Percentiles rank a stretch among this genome's conserved stretches.
phyloP scores from a whole-genome alignment of 1,284 basidiomycete genomes.

The Ganoderma boninense region DNA sequence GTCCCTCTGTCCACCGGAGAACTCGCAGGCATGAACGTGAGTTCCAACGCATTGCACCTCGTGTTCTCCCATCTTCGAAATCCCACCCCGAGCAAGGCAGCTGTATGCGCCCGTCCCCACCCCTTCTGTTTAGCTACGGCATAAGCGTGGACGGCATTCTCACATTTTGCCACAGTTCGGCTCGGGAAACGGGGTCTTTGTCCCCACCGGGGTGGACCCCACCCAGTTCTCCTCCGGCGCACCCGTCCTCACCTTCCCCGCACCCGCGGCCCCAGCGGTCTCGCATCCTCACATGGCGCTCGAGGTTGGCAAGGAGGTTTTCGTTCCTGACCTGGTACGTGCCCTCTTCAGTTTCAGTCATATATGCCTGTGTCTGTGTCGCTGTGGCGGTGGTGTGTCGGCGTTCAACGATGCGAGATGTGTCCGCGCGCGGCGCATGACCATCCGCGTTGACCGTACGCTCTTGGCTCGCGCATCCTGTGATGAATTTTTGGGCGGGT shows the following conservation, averaged over 20 bases:
- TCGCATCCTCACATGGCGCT: constrained; percentile 74
- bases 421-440: neutral
- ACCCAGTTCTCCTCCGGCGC: constrained; percentile 53
- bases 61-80: neutral
- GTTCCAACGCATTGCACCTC: constrained; percentile 5
- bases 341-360: neutral
- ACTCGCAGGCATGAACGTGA: constrained; percentile 66
- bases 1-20: constrained; percentile 60
- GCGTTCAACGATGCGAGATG: neutral
- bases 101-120: neutral
- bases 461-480: neutral
- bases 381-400: neutral
- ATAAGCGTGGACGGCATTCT: neutral
- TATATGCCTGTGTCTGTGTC: neutral
- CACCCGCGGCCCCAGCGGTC: constrained; percentile 46
- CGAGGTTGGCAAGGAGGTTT: constrained; percentile 59
- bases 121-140: neutral
- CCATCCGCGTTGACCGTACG: neutral
- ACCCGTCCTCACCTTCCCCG: constrained; percentile 62
- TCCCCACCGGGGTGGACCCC: constrained; percentile 52
- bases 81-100: neutral
- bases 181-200: constrained; percentile 62
- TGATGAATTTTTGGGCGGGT: neutral
- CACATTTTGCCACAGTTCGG: constrained; percentile 51
- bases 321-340: constrained; percentile 72